Evolutionary conservation across 768 basidiomycete genomes (phyloP), one percentile per base, ranked within the genome.

Genomic region (Amanita polypyramis): DNA sequence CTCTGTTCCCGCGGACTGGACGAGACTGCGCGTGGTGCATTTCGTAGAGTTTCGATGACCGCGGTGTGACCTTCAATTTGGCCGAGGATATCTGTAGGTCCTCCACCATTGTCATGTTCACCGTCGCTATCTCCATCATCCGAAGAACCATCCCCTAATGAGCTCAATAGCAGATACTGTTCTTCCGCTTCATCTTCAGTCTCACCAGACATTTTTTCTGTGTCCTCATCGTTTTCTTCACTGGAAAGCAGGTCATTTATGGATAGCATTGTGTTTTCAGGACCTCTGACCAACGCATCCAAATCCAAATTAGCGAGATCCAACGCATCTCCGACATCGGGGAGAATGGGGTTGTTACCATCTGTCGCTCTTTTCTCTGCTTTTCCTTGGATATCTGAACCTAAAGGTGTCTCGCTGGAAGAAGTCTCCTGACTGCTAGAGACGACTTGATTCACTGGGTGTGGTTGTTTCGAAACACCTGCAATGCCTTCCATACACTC

Each of bases 161-260:
- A 37, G 43, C 62, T 59, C 55, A 63, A 21, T 59, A 61, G 29
- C 64, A 63, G 56, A 55, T 64, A 48, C 61, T 62, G 44, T 45
- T 54, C 8, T 20, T 51, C 29, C 37, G 52, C 45, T 46, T 59
- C 57, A 27, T 70, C 60, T 52, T 70, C 67, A 45, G 62, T 55
- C 55, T 57, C 53, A 44, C 59, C 63, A 25, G 67, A 60, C 23
- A 68, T 64, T 17, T 72, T 69, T 21, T 72, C 73, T 17, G 70
- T 66, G 12, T 67, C 65, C 32, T 67, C 65, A 20, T 23, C 20
- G 5, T 17, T 30, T 17, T 49, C 47, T 12, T 63, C 67, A 40
- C 70, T 72, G 47, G 66, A 65, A 10, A 67, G 65, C 7, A 63
- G 60, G 14, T 71, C 62, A 35, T 73, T 62, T 9, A 63, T 61